Base-by-base conservation (phyloP, 352 stramenopile genomes). In the Phytophthora crassamura region DNA sequence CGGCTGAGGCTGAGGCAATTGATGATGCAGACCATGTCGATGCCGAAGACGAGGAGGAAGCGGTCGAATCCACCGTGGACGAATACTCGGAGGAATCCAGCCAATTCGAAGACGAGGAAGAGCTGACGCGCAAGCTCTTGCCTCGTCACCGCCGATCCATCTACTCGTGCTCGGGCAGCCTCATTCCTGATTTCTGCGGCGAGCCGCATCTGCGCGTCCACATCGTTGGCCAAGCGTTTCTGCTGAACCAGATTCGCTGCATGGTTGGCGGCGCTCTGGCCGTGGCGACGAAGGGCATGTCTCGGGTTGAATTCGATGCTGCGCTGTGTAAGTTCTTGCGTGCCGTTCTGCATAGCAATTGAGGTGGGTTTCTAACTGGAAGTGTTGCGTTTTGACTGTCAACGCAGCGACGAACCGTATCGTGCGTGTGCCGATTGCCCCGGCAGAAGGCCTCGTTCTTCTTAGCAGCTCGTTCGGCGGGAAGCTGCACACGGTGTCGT, bases 231-330 rank as follows among this genome's bases (percentile, higher is more conserved):
- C 84, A 94, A 35, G 86, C 88, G 14, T 97, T 97, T 59, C 57
- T 97, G 42, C 72, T 95, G 32, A 94, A 97, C 63, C 91, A 98
- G 75, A 97, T 98, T 48, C 89, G 91, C 8, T 93, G 89, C 43
- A 97, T 98, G 90, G 72, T 98, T 22, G 90, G 90, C 28, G 90
- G 80, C 10, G 91, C 90, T 7, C 51, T 98, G 8, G 86, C 85
- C 25, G 85, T 97, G 14, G 86, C 86, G 0, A 94, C 80, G 3
- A 90, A 90, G 30, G 77, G 80, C 40, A 83, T 97, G 60, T 79
- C 85, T 3, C 58, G 61, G 14, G 76, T 72, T 34, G 74, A 82
- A 35, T 91, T 97, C 30, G 79, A 90, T 59, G 84, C 82, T 16
- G 82, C 87, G 40, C 58, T 97, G 18, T 75, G 83, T 85, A 79